Percentiles rank a stretch among this genome's conserved stretches.
Evolutionary conservation across 1,284 basidiomycete genomes (phyloP).

Genomic region (Cutaneotrichosporon sp.): DNA sequence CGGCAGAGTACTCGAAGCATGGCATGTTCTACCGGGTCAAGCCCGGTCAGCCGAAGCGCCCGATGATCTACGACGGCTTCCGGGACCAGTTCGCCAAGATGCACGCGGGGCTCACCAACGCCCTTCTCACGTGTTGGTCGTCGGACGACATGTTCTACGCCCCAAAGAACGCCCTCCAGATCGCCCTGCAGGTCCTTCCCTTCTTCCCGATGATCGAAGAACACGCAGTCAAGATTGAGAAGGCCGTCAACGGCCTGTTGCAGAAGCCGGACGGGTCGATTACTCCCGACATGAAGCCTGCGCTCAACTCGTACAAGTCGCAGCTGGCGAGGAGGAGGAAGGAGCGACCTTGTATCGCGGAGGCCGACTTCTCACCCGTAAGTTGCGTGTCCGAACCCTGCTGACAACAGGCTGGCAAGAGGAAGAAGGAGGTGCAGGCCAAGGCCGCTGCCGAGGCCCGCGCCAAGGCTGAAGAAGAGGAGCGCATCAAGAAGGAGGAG

Average conservation of each 20-base stretch:
- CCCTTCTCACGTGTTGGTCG: constrained; percentile 8
- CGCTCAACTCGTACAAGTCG: constrained; percentile 36
- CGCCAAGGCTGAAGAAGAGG: constrained; percentile 14
- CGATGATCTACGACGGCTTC: constrained; percentile 70
- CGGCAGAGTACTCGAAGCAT: constrained; percentile 48
- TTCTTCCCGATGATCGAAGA: constrained; percentile 73
- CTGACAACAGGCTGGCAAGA: neutral
- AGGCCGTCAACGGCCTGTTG: constrained; percentile 66
- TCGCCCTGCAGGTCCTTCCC: constrained; percentile 82
- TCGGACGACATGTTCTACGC: constrained; percentile 57
- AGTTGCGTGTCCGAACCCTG: constrained; percentile 5
- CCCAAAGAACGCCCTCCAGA: constrained; percentile 83
- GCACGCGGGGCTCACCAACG: constrained; percentile 65
- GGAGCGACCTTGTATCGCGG: constrained; percentile 30
- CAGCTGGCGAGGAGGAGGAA: constrained; percentile 35
- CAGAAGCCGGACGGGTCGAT: constrained; percentile 58
- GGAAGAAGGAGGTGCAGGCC: constrained; percentile 14
- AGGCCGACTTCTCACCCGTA: constrained; percentile 32
- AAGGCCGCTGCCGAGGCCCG: constrained; percentile 16
- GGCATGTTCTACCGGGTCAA: constrained; percentile 63
- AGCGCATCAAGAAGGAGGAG: constrained; percentile 8
- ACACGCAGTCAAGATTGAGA: constrained; percentile 60
- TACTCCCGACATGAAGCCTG: constrained; percentile 39
- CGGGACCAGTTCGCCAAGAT: constrained; percentile 73
- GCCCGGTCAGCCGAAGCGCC: constrained; percentile 43